Evolutionary conservation across 768 basidiomycete genomes (phyloP), one percentile per base, ranked within the genome.

Genomic region (Leccinellum albellum): DNA sequence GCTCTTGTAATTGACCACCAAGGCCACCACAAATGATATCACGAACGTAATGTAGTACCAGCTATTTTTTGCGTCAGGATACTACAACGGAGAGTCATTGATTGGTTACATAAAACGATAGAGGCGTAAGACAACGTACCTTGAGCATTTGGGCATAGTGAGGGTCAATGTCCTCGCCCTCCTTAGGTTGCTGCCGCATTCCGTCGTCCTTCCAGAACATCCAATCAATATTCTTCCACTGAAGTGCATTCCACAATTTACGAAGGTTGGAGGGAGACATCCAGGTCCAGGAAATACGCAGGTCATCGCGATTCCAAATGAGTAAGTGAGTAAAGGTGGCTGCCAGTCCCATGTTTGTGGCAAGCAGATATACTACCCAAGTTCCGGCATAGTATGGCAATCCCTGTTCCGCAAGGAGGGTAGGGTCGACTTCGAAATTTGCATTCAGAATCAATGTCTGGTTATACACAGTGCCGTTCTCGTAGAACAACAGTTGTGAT

Each of bases 1-100:
- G 17, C 77, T 79, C 42, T 79, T 78, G 66, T 85, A 85, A 57
- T 79, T 73, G 6, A 80, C 79, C 5, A 78, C 77, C 73, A 85
- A 76, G 0, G 81, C 82, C 68, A 83, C 80, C 2, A 75, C 72
- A 56, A 83, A 78, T 15, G 69, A 69, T 9, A 58, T 13, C 1
- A 66, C 42, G 12, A 75, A 61, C 0, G 61, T 63, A 3, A 50
- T 32, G 24, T 50, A 61, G 57, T 75, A 76, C 76, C 74, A 75
- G 29, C 64, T 68, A 21, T 71, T 61, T 3, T 68, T 72, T 17
- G 52, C 61, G 20, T 77, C 73, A 12, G 68, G 63, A 57, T 77
- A 76, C 74, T 75, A 31, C 3, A 31, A 28, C 1, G 2, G n/a
- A 15, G 9, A 42, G 14, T 23, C 2, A 12, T 31, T 31, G 29